Percentiles rank a stretch among this genome's conserved stretches.
phyloP scores from a whole-genome alignment of 495 filamentous ascomycete genomes.

The Apiosordaria backusii region DNA sequence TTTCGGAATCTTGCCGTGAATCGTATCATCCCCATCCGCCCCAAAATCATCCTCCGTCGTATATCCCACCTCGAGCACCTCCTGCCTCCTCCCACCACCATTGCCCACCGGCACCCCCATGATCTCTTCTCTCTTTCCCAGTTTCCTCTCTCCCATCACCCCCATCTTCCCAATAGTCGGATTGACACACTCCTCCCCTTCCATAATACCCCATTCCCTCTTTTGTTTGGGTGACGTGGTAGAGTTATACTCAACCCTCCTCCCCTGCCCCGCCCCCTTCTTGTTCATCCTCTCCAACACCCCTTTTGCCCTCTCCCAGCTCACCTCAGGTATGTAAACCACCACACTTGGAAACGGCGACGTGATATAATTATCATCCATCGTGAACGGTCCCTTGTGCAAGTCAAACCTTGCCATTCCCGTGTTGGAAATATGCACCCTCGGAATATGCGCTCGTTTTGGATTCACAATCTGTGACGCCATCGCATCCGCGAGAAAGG shows the following conservation, averaged over 20 bases:
- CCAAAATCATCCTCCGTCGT: conserved; percentile 73
- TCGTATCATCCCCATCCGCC: conserved; percentile 71
- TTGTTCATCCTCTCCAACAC: conserved; percentile 4
- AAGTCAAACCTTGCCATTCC: conserved; percentile 82
- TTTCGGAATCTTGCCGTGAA: conserved; percentile 42
- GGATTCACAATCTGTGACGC: conserved; percentile 52
- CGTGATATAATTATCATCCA: conserved; percentile 71
- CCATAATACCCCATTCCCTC: background rate
- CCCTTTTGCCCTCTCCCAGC: background rate
- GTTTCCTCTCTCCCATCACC: background rate
- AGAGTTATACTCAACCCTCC: background rate
- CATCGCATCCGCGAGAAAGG: conserved; percentile 60
- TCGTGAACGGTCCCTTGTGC: conserved; percentile 75
- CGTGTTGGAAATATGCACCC: conserved; percentile 69
- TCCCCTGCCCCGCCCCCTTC: background rate
- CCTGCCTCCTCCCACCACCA: background rate
- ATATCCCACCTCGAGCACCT: conserved; percentile 59
- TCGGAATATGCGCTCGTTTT: conserved; percentile 45
- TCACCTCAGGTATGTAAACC: background rate
- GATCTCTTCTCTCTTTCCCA: background rate
- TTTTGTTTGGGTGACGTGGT: background rate
- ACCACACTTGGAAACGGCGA: conserved; percentile 58
- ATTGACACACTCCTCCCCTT: conserved; percentile 1
- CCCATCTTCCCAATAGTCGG: background rate
- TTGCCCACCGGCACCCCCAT: background rate